Percentiles rank a stretch among this genome's conserved stretches.
These are phyloP conservation scores for Medicago lupulina DNA, from an alignment of 306 rosid species.

Conservation along the genomic window DNA sequence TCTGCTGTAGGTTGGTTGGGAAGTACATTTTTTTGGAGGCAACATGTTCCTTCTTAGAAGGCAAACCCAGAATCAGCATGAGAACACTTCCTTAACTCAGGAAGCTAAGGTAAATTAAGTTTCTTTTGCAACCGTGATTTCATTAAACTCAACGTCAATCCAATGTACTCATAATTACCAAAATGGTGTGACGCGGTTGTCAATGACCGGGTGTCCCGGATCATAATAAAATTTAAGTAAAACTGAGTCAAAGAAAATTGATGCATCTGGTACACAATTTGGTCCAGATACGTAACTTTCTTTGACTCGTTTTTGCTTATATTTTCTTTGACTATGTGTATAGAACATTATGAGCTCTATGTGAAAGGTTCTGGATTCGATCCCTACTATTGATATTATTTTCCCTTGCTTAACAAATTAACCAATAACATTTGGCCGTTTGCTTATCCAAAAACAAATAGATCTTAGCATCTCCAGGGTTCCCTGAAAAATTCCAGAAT, in stretches of 20 bases:
- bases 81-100: slow-evolving; percentile 54
- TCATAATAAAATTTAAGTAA: no score
- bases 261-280: no score
- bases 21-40: neutral
- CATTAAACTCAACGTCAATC: neutral
- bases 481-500: neutral
- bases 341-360: no score
- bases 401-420: no score
- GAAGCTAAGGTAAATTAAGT: slow-evolving; percentile 53
- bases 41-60: slow-evolving; percentile 71
- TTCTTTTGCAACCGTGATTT: neutral
- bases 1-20: slow-evolving; percentile 47
- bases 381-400: neutral
- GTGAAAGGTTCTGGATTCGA: neutral
- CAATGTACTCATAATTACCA: no score
- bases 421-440: neutral
- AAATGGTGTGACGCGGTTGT: neutral
- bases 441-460: neutral
- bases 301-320: no score
- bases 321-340: neutral
- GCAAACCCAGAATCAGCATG: slow-evolving; percentile 57
- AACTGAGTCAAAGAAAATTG: no score
- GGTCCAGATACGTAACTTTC: no score
- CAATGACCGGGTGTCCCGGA: neutral
- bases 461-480: neutral